phyloP scores from a whole-genome alignment of 2,329 filamentous ascomycete species.

The Mycocentrospora acerina region DNA sequence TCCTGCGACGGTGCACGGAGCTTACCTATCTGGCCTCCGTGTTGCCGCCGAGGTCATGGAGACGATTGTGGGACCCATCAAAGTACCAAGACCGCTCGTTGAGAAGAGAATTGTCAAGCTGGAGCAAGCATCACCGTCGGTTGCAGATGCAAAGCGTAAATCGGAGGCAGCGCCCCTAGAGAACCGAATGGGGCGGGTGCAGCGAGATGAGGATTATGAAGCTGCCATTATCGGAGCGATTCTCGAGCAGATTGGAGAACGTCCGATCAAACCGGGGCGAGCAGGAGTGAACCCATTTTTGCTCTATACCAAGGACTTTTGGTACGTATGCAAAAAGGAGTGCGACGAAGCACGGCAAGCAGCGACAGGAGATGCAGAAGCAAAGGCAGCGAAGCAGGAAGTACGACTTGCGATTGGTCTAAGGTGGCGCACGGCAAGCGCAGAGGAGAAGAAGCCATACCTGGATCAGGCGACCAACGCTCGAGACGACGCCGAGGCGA shows the following conservation, averaged over 20 bases:
- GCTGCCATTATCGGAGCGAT: slow-evolving; percentile 60
- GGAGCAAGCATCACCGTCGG: slow-evolving; percentile 18
- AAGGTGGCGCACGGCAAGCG: slow-evolving; percentile 81
- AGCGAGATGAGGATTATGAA: slow-evolving; percentile 53
- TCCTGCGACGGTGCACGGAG: slow-evolving; percentile 94
- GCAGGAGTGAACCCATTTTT: slow-evolving; percentile 82
- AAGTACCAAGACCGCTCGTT: slow-evolving; percentile 72
- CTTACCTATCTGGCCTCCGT: slow-evolving; percentile 88
- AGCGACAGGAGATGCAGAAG: slow-evolving; percentile 64
- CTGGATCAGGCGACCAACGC: slow-evolving; percentile 71
- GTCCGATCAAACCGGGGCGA: slow-evolving; percentile 71
- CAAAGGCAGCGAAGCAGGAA: slow-evolving; percentile 69
- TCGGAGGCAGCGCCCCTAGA: slow-evolving; percentile 15
- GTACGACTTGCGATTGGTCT: slow-evolving; percentile 82
- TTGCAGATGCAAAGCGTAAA: slow-evolving; percentile 27
- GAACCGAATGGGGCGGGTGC: slow-evolving; percentile 25
- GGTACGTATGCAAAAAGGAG: slow-evolving; percentile 62
- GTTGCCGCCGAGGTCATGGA: slow-evolving; percentile 86
- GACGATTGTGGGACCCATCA: slow-evolving; percentile 76
- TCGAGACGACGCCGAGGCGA: slow-evolving; percentile 64
- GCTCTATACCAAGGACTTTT: slow-evolving; percentile 78
- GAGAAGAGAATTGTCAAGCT: slow-evolving; percentile 55
- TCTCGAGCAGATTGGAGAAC: slow-evolving; percentile 67
- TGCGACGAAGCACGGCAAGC: slow-evolving; percentile 68
- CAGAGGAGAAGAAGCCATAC: slow-evolving; percentile 74